phyloP scores from a whole-genome alignment of 495 filamentous ascomycete species.

The Tetracladium setigerum region DNA sequence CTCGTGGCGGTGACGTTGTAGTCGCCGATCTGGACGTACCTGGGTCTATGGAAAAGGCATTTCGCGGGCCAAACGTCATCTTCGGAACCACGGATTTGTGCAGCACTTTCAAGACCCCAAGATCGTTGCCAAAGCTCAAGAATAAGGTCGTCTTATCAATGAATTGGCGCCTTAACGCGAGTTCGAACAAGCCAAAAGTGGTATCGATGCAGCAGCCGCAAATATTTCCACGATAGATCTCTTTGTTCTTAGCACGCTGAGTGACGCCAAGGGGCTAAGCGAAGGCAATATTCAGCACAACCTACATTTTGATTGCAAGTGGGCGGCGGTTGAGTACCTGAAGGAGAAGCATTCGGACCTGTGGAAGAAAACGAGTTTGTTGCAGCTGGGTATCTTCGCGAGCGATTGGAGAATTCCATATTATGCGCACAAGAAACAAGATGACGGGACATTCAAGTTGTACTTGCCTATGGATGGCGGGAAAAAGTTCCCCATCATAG shows the following conservation, averaged over 20 bases:
- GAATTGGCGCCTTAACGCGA: too few species aligned
- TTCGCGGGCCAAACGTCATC: slow-evolving; percentile 39
- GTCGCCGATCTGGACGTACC: slow-evolving; percentile 36
- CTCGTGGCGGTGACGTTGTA: slow-evolving; percentile 40
- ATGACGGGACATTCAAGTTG: too few species aligned
- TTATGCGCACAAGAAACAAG: too few species aligned
- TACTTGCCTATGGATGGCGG: too few species aligned
- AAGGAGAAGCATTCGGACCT: slow-evolving; percentile 6
- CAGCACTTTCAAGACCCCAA: slow-evolving; percentile 19
- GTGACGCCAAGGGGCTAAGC: slow-evolving; percentile 24
- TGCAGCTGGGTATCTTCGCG: slow-evolving; percentile 11
- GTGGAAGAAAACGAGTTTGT: slow-evolving; percentile 2
- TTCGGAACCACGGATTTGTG: slow-evolving; percentile 43
- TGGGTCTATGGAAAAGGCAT: slow-evolving; percentile 34
- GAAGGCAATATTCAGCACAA: slow-evolving; percentile 28
- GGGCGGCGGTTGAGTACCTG: slow-evolving; percentile 5
- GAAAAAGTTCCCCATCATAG: too few species aligned
- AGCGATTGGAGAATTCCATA: too few species aligned
- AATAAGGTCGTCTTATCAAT: too few species aligned
- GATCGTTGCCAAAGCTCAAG: too few species aligned
- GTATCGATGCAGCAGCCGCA: too few species aligned
- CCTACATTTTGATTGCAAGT: slow-evolving; percentile 33
- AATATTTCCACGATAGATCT: slow-evolving; percentile 37
- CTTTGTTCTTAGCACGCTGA: slow-evolving; percentile 32
- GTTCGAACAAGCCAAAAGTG: too few species aligned